phyloP scores from a whole-genome alignment of 257 asterid species.

The Mitragyna speciosa region DNA sequence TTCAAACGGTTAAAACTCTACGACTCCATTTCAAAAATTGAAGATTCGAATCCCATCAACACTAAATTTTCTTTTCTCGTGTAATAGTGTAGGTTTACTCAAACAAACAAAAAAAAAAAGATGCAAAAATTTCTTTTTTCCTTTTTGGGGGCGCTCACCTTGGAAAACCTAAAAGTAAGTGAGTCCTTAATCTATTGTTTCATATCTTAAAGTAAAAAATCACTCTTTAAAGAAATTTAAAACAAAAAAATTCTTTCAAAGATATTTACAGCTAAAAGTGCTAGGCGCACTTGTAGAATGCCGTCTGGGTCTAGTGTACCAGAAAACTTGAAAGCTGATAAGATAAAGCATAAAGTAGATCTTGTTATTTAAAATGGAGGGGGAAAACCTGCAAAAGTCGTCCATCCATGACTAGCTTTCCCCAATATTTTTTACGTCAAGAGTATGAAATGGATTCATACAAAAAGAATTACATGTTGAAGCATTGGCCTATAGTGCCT shows the following conservation, averaged over 20 bases:
- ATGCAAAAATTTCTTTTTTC: no score
- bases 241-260: no score
- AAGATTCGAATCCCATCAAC: no score
- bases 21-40: no score
- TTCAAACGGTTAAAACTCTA: no score
- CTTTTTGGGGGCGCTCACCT: no score
- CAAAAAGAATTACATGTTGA: conserved; percentile 15
- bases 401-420: conserved; percentile 2
- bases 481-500: conserved; percentile 15
- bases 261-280: background rate
- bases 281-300: background rate
- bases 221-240: no score
- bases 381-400: background rate
- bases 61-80: no score
- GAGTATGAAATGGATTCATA: conserved; percentile 2
- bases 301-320: background rate
- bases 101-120: no score
- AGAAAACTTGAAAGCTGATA: background rate
- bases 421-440: conserved; percentile 8
- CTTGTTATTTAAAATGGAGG: background rate
- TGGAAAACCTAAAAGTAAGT: no score
- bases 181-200: background rate
- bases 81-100: no score
- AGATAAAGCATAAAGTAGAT: background rate
- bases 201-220: no score